These are phyloP conservation scores for Paecilomyces formosus DNA, from an alignment of 2,329 filamentous ascomycete genomes.

Conservation along the genomic window DNA sequence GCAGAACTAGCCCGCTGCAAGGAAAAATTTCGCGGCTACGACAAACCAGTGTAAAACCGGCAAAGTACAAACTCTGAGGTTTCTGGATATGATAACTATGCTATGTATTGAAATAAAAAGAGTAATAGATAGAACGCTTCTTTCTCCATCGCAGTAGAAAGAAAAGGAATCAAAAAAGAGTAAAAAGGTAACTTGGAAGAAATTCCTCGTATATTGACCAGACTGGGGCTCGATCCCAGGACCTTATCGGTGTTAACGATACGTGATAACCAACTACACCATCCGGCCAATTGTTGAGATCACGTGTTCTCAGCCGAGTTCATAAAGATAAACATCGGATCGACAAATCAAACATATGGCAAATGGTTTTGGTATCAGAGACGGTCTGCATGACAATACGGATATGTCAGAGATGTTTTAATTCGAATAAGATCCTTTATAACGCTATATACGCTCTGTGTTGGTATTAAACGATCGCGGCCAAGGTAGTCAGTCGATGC, in stretches of 20 bases:
- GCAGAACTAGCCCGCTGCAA: background rate
- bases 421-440: too few relatives aligned
- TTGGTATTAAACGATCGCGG: too few relatives aligned
- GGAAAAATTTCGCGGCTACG: background rate
- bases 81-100: background rate
- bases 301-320: background rate
- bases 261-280: constrained; percentile 30
- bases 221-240: background rate
- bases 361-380: too few relatives aligned
- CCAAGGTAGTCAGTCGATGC: too few relatives aligned
- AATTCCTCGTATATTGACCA: background rate
- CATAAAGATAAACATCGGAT: background rate
- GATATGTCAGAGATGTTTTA: too few relatives aligned
- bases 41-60: background rate
- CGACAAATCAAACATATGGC: too few relatives aligned
- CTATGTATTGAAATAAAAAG: background rate
- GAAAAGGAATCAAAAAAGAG: background rate
- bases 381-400: too few relatives aligned
- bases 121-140: background rate
- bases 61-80: background rate
- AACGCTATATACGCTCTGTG: too few relatives aligned
- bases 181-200: background rate
- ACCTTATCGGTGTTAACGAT: constrained; percentile 21
- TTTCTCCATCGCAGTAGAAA: background rate
- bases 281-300: constrained; percentile 8